Evolutionary conservation across 1,284 basidiomycete species (phyloP).

Genomic region (Filobasidium uniguttulatum): DNA sequence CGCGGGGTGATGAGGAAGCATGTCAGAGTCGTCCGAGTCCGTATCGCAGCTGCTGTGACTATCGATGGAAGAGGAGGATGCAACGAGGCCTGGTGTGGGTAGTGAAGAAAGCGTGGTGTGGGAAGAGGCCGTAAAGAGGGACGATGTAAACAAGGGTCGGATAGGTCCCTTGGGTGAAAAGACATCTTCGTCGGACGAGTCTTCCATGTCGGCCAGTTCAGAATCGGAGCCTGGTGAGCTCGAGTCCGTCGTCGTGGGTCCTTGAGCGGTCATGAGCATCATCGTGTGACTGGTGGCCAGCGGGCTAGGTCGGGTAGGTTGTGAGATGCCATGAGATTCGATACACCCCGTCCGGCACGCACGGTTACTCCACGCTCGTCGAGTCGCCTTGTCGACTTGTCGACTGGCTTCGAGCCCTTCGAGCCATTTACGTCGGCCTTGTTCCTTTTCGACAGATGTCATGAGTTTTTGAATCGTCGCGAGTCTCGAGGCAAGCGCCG

Average conservation of each 20-base stretch:
- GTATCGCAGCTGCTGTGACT: neutral
- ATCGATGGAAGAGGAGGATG: neutral
- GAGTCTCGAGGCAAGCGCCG: conserved; percentile 24
- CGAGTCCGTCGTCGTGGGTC: neutral
- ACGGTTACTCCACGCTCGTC: conserved; percentile 28
- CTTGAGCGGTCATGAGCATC: neutral
- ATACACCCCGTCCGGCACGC: neutral
- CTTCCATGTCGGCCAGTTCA: conserved; percentile 1
- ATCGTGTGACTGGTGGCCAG: conserved; percentile 17
- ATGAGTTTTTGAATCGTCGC: conserved; percentile 26
- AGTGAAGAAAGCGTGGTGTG: neutral
- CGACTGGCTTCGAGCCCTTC: conserved; percentile 29
- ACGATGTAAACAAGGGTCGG: conserved; percentile 10
- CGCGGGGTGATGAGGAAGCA: too few species aligned
- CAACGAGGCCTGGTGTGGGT: neutral
- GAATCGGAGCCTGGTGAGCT: neutral
- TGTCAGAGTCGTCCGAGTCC: neutral
- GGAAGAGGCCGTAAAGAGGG: neutral
- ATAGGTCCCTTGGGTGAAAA: conserved; percentile 3
- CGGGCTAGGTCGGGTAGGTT: conserved; percentile 20
- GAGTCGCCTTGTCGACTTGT: conserved; percentile 25
- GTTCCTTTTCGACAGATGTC: conserved; percentile 29
- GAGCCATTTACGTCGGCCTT: conserved; percentile 32
- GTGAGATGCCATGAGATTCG: conserved; percentile 16
- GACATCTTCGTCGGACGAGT: conserved; percentile 4